These are phyloP conservation scores for Fragaria ananassa DNA, from an alignment of 306 rosid species.

Conservation along the genomic window DNA sequence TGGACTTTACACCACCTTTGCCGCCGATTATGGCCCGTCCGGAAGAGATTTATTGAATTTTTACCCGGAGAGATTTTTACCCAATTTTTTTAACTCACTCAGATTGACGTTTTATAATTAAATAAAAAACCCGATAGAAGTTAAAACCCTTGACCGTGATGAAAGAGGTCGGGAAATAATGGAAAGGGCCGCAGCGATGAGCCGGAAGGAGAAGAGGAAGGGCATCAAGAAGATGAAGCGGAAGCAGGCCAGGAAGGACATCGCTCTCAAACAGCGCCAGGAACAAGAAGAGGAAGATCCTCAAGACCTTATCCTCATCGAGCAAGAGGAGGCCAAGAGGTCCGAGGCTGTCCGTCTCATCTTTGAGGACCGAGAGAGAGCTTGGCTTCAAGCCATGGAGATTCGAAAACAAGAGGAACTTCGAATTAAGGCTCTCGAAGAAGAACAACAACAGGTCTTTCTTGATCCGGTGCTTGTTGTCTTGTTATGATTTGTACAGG, in stretches of 20 bases:
- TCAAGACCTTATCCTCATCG: constrained; percentile 48
- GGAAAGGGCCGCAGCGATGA: constrained; percentile 5
- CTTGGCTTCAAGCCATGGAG: constrained; percentile 60
- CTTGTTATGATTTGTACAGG: too few relatives aligned
- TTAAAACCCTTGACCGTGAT: too few relatives aligned
- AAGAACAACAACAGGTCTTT: constrained; percentile 19
- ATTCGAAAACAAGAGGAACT: constrained; percentile 38
- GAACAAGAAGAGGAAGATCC: constrained; percentile 70
- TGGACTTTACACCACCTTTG: too few relatives aligned
- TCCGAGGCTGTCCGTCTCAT: constrained; percentile 46
- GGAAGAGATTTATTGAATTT: too few relatives aligned
- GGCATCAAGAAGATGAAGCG: constrained; percentile 71
- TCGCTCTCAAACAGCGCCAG: constrained; percentile 46
- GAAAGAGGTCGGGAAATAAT: too few relatives aligned
- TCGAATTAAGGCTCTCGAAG: constrained; percentile 39
- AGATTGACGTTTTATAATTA: too few relatives aligned
- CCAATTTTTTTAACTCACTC: too few relatives aligned
- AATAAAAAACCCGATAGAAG: too few relatives aligned
- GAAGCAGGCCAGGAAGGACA: constrained; percentile 60
- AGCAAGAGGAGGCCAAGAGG: constrained; percentile 64
- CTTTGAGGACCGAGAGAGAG: constrained; percentile 69
- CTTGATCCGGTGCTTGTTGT: constrained; percentile 30
- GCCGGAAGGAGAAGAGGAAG: constrained; percentile 86
- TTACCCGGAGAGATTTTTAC: too few relatives aligned
- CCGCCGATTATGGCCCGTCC: too few relatives aligned